A percentile compares a stretch with the other conserved stretches of the same genome.
phyloP scores from a whole-genome alignment of 768 basidiomycete species.

The Pholiota conissans region DNA sequence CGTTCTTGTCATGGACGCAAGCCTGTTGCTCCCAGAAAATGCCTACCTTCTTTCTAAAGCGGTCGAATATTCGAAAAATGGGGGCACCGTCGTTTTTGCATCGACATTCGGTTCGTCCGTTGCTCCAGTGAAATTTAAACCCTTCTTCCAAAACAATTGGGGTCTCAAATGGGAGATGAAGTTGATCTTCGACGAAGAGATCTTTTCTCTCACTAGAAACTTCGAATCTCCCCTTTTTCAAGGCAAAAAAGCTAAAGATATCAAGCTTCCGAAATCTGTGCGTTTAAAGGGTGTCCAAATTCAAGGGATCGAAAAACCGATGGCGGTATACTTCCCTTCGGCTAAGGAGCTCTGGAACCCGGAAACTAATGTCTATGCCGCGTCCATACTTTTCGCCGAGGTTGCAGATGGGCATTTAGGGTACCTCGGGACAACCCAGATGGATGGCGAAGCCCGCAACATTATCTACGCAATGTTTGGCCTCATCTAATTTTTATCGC shows the following conservation, averaged over 20 bases:
- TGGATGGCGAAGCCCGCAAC: slow-evolving; percentile 26
- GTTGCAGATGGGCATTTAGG: slow-evolving; percentile 38
- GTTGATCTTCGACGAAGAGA: not conserved
- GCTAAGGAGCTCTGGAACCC: slow-evolving; percentile 18
- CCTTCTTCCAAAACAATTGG: slow-evolving; percentile 28
- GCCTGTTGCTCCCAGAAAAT: slow-evolving; percentile 23
- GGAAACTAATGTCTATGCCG: slow-evolving; percentile 18
- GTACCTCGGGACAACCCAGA: slow-evolving; percentile 35
- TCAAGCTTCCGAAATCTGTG: slow-evolving; percentile 18
- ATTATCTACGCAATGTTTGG: slow-evolving; percentile 37
- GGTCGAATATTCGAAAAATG: slow-evolving; percentile 31
- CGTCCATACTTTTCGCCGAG: slow-evolving; percentile 25
- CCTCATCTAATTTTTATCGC: slow-evolving; percentile 2
- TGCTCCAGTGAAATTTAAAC: slow-evolving; percentile 15
- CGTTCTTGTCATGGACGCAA: slow-evolving; percentile 35
- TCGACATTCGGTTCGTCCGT: slow-evolving; percentile 24
- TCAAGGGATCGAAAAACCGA: slow-evolving; percentile 18
- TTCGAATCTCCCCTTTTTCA: slow-evolving; percentile 13
- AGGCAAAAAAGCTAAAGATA: slow-evolving; percentile 9
- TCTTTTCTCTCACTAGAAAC: not conserved
- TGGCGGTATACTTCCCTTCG: slow-evolving; percentile 16
- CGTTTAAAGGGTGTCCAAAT: slow-evolving; percentile 27
- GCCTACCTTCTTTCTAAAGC: slow-evolving; percentile 27
- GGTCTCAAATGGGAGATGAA: slow-evolving; percentile 33
- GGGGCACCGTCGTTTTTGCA: slow-evolving; percentile 37